These are phyloP conservation scores for Thielaviopsis ethacetica DNA, from an alignment of 2,329 filamentous ascomycete species.

Conservation along the genomic window DNA sequence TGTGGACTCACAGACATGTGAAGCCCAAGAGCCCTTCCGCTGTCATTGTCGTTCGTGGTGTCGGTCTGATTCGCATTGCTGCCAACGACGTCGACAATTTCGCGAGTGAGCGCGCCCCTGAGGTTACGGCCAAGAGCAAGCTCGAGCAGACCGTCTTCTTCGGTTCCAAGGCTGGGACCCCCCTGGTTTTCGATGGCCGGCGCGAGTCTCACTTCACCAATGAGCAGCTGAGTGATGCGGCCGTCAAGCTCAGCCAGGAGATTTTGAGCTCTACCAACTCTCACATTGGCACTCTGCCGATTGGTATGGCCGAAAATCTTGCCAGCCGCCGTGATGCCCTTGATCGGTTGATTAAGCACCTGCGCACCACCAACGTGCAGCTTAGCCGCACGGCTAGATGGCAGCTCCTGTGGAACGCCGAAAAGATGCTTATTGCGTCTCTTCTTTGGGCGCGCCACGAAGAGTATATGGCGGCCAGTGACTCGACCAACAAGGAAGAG, in stretches of 20 bases:
- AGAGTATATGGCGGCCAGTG: conserved; percentile 41
- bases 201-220: conserved; percentile 49
- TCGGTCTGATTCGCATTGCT: conserved; percentile 42
- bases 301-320: conserved; percentile 70
- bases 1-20: conserved; percentile 33
- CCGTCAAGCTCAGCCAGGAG: conserved; percentile 61
- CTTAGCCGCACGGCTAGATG: conserved; percentile 57
- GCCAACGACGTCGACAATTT: conserved; percentile 44
- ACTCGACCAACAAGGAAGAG: conserved; percentile 35
- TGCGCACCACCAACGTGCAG: conserved; percentile 48
- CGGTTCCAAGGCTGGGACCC: conserved; percentile 63
- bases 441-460: conserved; percentile 73
- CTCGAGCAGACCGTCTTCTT: conserved; percentile 93
- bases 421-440: conserved; percentile 70
- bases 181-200: conserved; percentile 66
- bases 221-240: conserved; percentile 59
- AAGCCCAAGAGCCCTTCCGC: conserved; percentile 43
- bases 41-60: conserved; percentile 46
- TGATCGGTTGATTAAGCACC: conserved; percentile 54
- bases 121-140: conserved; percentile 70
- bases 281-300: conserved; percentile 55
- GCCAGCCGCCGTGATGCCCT: conserved; percentile 56
- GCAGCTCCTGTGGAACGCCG: conserved; percentile 73
- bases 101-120: conserved; percentile 37
- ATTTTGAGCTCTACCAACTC: conserved; percentile 63